phyloP scores from a whole-genome alignment of 1,284 basidiomycete genomes.

The Apiotrichum brassicae region DNA sequence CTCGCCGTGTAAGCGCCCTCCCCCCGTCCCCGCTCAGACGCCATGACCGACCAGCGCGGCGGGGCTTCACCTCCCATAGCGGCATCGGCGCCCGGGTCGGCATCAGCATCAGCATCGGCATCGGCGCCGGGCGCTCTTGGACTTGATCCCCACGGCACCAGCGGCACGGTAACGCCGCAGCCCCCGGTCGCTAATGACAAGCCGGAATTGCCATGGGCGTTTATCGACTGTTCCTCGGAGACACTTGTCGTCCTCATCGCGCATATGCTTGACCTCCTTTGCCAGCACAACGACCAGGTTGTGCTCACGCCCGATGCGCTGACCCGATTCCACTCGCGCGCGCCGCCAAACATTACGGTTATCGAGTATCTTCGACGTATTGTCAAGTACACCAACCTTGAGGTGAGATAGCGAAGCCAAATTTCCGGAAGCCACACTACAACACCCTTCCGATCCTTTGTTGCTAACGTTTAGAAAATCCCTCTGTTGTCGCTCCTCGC shows the following conservation, averaged over 20 bases:
- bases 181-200: constrained; percentile 1
- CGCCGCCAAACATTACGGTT: constrained; percentile 74
- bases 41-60: constrained; percentile 12
- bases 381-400: constrained; percentile 84
- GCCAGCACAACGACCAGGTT: constrained; percentile 88
- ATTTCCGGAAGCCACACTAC: too few relatives aligned
- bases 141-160: not conserved
- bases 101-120: not conserved
- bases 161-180: not conserved
- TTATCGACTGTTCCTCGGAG: constrained; percentile 64
- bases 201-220: constrained; percentile 44
- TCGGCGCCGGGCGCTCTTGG: not conserved
- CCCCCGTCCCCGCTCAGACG: constrained; percentile 3
- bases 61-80: not conserved
- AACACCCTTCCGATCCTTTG: too few relatives aligned
- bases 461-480: constrained; percentile 57
- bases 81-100: not conserved
- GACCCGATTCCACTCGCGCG: constrained; percentile 87
- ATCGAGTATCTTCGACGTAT: constrained; percentile 86
- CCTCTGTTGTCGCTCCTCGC: constrained; percentile 81
- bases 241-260: constrained; percentile 79
- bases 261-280: constrained; percentile 87
- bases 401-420: constrained; percentile 54
- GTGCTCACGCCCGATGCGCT: constrained; percentile 50
- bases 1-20: constrained; percentile 1